A percentile compares a stretch with the other conserved stretches of the same genome.
Conservation (phyloP, 2,329 filamentous ascomycete genomes). For the Colletotrichum scovillei region DNA sequence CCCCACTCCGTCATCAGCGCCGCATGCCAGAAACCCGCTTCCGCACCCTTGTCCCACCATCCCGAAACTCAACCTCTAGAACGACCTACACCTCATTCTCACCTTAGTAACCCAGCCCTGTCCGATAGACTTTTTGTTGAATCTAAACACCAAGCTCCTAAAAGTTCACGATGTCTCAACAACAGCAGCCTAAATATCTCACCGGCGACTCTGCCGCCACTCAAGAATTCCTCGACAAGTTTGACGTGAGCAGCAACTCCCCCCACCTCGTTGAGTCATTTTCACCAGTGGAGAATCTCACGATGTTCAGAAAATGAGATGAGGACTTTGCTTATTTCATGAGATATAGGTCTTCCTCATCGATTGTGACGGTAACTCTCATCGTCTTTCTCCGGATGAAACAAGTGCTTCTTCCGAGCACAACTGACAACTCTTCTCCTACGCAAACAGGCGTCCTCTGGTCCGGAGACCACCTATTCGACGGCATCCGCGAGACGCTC, state of each 20-base stretch:
- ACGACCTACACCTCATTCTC: conserved; percentile 19
- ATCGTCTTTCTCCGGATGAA: not conserved
- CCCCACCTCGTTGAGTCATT: conserved; percentile 29
- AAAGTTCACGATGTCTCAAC: conserved; percentile 45
- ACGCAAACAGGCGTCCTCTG: conserved; percentile 82
- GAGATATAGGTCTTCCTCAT: conserved; percentile 77
- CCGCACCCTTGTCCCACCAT: conserved; percentile 1
- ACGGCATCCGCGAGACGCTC: conserved; percentile 86
- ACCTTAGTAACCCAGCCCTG: not conserved
- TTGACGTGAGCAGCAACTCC: conserved; percentile 78
- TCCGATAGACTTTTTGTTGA: conserved; percentile 4
- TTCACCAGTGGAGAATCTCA: not conserved
- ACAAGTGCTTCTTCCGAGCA: conserved; percentile 9
- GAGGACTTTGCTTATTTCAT: conserved; percentile 35
- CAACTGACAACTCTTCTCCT: conserved; percentile 3
- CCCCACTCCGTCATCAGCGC: not conserved
- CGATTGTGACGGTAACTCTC: conserved; percentile 87
- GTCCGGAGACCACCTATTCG: conserved; percentile 93
- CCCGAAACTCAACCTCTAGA: conserved; percentile 3
- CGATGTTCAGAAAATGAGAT: not conserved
- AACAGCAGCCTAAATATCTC: conserved; percentile 69
- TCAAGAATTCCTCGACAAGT: conserved; percentile 85
- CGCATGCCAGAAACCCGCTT: not conserved
- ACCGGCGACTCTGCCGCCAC: conserved; percentile 83
- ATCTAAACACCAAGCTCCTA: not conserved